phyloP scores from a whole-genome alignment of 768 basidiomycete genomes.

The Scleroderma citrinum region DNA sequence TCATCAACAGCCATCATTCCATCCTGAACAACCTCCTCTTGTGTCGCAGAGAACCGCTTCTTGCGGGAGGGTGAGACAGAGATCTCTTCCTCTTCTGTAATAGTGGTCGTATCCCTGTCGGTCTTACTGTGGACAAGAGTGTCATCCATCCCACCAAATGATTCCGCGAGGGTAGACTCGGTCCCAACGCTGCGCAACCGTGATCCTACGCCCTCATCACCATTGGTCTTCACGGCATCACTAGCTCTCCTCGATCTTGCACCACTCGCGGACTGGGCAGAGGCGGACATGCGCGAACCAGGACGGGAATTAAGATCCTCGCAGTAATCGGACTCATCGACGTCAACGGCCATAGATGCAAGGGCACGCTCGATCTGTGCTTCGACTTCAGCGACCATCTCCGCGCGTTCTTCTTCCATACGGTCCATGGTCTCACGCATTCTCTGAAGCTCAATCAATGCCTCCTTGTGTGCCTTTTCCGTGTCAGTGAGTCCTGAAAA shows the following conservation, averaged over 20 bases:
- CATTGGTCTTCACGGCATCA: conserved; percentile 45
- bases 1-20: conserved; percentile 85
- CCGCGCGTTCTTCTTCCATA: conserved; percentile 83
- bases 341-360: conserved; percentile 77
- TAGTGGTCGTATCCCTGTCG: conserved; percentile 46
- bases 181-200: conserved; percentile 69
- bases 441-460: conserved; percentile 69
- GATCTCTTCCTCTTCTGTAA: conserved; percentile 51
- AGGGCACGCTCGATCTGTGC: conserved; percentile 86
- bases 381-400: conserved; percentile 91
- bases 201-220: conserved; percentile 19
- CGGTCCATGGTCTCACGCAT: conserved; percentile 84
- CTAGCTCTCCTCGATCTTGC: conserved; percentile 56
- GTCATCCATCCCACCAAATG: conserved; percentile 42
- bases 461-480: conserved; percentile 74
- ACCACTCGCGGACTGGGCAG: conserved; percentile 38
- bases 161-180: conserved; percentile 74
- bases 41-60: conserved; percentile 77
- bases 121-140: conserved; percentile 30
- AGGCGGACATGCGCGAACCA: conserved; percentile 56
- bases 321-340: conserved; percentile 67
- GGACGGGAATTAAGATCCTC: conserved; percentile 53
- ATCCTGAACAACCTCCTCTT: conserved; percentile 59
- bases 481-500: conserved; percentile 73
- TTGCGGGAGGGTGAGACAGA: conserved; percentile 43